Evolutionary conservation across 495 filamentous ascomycete genomes (phyloP).

Genomic region (Aspergillus wentii): DNA sequence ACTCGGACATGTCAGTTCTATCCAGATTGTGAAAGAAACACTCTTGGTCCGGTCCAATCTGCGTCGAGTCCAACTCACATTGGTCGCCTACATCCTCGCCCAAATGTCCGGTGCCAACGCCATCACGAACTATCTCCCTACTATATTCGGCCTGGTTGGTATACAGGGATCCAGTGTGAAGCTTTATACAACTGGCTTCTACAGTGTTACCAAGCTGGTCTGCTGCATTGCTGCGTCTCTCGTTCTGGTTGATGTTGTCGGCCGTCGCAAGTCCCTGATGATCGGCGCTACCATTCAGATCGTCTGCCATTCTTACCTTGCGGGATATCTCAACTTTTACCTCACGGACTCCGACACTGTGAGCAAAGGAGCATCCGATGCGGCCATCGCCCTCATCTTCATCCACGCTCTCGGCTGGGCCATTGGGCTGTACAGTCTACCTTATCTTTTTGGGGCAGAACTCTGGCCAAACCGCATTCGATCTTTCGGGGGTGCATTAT

Average conservation of each 20-base stretch:
- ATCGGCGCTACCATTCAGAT: slow-evolving; percentile 11
- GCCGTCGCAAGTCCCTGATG: slow-evolving; percentile 8
- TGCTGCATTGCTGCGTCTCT: slow-evolving; percentile 47
- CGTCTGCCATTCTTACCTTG: slow-evolving; percentile 12
- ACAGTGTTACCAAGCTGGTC: slow-evolving; percentile 57
- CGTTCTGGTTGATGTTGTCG: slow-evolving; percentile 12
- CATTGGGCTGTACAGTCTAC: slow-evolving; percentile 11
- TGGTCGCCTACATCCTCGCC: slow-evolving; percentile 9
- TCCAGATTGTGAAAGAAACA: slow-evolving; percentile 5
- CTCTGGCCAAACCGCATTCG: slow-evolving; percentile 18
- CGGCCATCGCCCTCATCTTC: slow-evolving; percentile 5
- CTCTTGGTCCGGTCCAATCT: slow-evolving; percentile 11
- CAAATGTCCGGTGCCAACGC: slow-evolving; percentile 17
- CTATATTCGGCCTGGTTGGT: slow-evolving; percentile 47
- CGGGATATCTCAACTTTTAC: slow-evolving; percentile 17
- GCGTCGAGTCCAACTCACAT: slow-evolving; percentile 7
- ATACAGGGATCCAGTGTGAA: slow-evolving; percentile 47
- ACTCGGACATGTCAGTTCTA: background rate
- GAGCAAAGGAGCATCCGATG: slow-evolving; percentile 1
- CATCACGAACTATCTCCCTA: slow-evolving; percentile 12
- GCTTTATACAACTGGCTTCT: slow-evolving; percentile 54
- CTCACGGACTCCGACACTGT: background rate
- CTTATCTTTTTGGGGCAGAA: slow-evolving; percentile 16
- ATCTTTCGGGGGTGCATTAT: slow-evolving; percentile 11
- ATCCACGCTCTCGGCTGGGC: slow-evolving; percentile 3